Percentiles rank a stretch among this genome's conserved stretches.
These are phyloP conservation scores for Brachypodium distachyon DNA, from an alignment of 202 grass and related monocot genomes.

Conservation along the genomic window DNA sequence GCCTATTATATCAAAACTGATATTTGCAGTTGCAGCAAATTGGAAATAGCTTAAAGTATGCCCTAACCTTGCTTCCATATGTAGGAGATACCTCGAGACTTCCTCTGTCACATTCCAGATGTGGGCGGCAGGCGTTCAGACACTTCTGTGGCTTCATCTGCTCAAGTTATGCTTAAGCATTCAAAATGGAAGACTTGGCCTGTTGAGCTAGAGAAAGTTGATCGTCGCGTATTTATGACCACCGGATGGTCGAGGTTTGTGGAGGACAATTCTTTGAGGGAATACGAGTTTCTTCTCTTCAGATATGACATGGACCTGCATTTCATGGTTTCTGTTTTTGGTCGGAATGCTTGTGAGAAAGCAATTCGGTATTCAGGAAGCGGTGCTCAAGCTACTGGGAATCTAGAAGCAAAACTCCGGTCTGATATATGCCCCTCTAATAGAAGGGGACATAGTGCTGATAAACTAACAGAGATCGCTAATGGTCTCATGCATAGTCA, in stretches of 20 bases:
- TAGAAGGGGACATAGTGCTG: not conserved
- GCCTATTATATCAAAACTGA: not conserved
- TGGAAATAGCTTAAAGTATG: not conserved
- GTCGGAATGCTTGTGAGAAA: conserved; percentile 64
- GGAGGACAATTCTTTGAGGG: conserved; percentile 41
- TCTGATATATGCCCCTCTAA: conserved; percentile 10
- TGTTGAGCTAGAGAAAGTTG: conserved; percentile 30
- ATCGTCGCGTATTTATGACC: conserved; percentile 34
- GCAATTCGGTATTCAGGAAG: not conserved
- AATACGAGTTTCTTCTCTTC: conserved; percentile 71
- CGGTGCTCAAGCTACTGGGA: conserved; percentile 1
- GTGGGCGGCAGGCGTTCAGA: not conserved
- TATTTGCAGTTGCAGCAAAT: not conserved
- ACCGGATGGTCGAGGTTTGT: conserved; percentile 68
- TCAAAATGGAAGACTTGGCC: conserved; percentile 40
- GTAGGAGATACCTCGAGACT: conserved; percentile 68
- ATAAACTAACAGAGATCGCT: not conserved
- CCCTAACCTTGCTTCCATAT: conserved; percentile 13
- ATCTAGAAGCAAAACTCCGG: not conserved
- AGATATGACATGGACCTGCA: conserved; percentile 38
- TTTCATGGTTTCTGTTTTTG: conserved; percentile 63
- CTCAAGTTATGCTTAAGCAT: conserved; percentile 29
- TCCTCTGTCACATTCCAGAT: conserved; percentile 46
- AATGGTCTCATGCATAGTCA: not conserved
- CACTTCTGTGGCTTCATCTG: not conserved